Evolutionary conservation across 2,329 filamentous ascomycete genomes (phyloP).

Genomic region (Ophiocordyceps sinensis): DNA sequence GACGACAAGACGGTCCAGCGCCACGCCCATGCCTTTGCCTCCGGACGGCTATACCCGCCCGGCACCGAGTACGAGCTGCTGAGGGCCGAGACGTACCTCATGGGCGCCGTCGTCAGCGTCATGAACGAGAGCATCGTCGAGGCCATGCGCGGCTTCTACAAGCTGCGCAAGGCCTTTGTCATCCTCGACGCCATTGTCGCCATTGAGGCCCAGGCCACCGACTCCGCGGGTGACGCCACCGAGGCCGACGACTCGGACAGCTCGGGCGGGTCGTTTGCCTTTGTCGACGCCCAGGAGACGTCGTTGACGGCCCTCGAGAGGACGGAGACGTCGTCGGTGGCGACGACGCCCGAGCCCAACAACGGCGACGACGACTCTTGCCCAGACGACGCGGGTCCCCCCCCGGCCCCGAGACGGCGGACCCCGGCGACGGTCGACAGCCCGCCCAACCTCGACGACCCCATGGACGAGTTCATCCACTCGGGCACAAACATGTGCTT

Average conservation of each 20-base stretch:
- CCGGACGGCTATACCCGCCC: conserved; percentile 51
- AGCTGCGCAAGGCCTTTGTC: conserved; percentile 75
- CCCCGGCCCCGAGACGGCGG: conserved; percentile 9
- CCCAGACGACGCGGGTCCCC: not conserved
- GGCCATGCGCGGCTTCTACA: conserved; percentile 83
- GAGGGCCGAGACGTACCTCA: conserved; percentile 73
- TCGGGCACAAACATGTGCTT: conserved; percentile 83
- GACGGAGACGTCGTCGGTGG: conserved; percentile 6
- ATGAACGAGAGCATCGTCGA: conserved; percentile 89
- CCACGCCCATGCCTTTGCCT: conserved; percentile 26
- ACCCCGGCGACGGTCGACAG: conserved; percentile 28
- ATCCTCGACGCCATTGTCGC: conserved; percentile 68
- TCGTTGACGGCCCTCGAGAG: conserved; percentile 22
- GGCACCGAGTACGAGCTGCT: conserved; percentile 81
- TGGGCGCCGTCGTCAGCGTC: conserved; percentile 77
- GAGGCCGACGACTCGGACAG: conserved; percentile 1
- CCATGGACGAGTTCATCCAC: conserved; percentile 77
- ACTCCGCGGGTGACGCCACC: too few species aligned
- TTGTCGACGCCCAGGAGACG: conserved; percentile 40
- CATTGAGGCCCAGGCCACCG: conserved; percentile 43
- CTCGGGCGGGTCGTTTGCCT: conserved; percentile 15
- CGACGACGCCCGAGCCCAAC: conserved; percentile 7
- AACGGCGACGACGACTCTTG: not conserved
- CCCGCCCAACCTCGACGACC: conserved; percentile 35
- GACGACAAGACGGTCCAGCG: conserved; percentile 65